A percentile compares a stretch with the other conserved stretches of the same genome.
Conservation (phyloP, 306 rosid genomes). For the Sicyos baderoa region DNA sequence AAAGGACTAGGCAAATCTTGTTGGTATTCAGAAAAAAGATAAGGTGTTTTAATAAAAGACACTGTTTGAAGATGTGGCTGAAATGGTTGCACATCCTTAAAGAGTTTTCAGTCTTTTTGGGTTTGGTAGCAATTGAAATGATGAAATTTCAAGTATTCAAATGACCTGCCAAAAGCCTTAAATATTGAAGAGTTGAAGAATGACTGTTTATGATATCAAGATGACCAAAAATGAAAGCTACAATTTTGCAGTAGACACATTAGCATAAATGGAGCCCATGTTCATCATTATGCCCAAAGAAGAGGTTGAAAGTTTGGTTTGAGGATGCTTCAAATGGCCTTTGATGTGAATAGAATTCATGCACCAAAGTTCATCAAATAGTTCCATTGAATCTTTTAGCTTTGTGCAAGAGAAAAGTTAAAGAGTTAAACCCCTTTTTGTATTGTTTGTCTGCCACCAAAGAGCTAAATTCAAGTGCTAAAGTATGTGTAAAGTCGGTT, state of each 20-base stretch:
- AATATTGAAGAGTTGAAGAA: slow-evolving; percentile 1
- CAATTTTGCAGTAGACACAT: slow-evolving; percentile 14
- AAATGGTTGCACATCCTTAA: slow-evolving; percentile 15
- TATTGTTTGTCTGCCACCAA: slow-evolving; percentile 11
- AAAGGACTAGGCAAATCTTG: slow-evolving; percentile 17
- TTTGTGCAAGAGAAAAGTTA: slow-evolving; percentile 15
- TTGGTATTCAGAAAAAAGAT: slow-evolving; percentile 15
- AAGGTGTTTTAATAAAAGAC: slow-evolving; percentile 12
- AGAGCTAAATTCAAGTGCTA: slow-evolving; percentile 14
- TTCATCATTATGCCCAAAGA: slow-evolving; percentile 17
- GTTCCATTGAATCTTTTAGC: slow-evolving; percentile 16
- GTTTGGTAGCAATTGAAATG: slow-evolving; percentile 12
- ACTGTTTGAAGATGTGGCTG: slow-evolving; percentile 16
- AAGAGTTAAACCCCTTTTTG: background rate
- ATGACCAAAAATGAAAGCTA: slow-evolving; percentile 9
- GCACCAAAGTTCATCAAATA: slow-evolving; percentile 4
- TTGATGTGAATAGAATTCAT: slow-evolving; percentile 17
- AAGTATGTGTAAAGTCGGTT: background rate
- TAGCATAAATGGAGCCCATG: slow-evolving; percentile 19
- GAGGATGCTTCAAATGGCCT: slow-evolving; percentile 15
- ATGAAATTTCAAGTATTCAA: slow-evolving; percentile 14
- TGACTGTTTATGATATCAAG: slow-evolving; percentile 10
- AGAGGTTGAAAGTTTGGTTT: slow-evolving; percentile 13
- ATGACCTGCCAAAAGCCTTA: slow-evolving; percentile 7
- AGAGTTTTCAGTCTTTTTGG: background rate